Evolutionary conservation across 2,329 filamentous ascomycete genomes (phyloP).

Genomic region (Botrytis galanthina): DNA sequence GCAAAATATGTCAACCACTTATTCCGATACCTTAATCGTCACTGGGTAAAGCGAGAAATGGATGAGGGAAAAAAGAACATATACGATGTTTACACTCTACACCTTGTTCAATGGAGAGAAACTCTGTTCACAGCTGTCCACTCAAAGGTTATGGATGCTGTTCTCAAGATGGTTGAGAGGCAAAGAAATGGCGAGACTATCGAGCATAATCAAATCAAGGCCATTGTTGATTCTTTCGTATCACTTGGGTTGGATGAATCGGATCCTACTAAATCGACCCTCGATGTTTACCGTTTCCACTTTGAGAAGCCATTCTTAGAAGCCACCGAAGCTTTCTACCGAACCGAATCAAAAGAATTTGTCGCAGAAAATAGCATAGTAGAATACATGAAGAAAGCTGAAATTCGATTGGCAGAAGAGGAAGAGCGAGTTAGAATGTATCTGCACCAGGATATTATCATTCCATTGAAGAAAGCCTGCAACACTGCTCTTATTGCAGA

Average conservation of each 20-base stretch:
- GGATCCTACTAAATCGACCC: slow-evolving; percentile 87
- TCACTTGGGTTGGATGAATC: slow-evolving; percentile 91
- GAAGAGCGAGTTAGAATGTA: slow-evolving; percentile 92
- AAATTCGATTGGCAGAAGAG: slow-evolving; percentile 83
- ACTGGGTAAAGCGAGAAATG: slow-evolving; percentile 99
- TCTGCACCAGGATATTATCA: slow-evolving; percentile 84
- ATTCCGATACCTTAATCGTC: slow-evolving; percentile 92
- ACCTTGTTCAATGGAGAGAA: slow-evolving; percentile 91
- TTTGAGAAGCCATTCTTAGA: slow-evolving; percentile 91
- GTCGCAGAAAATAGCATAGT: slow-evolving; percentile 96
- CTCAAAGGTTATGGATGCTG: slow-evolving; percentile 88
- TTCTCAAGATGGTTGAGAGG: slow-evolving; percentile 93
- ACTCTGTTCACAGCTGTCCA: slow-evolving; percentile 85
- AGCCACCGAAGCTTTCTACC: slow-evolving; percentile 82
- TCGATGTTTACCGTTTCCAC: slow-evolving; percentile 89
- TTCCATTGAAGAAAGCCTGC: slow-evolving; percentile 80
- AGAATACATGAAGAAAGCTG: slow-evolving; percentile 99
- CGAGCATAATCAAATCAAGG: slow-evolving; percentile 94
- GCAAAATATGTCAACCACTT: slow-evolving; percentile 97
- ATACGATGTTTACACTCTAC: slow-evolving; percentile 96
- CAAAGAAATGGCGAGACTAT: slow-evolving; percentile 97
- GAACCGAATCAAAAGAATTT: slow-evolving; percentile 89
- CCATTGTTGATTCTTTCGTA: slow-evolving; percentile 93
- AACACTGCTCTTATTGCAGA: slow-evolving; percentile 86
- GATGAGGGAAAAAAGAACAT: slow-evolving; percentile 98